Evolutionary conservation across 2,329 filamentous ascomycete species (phyloP), one percentile per base, ranked within the genome.

Genomic region (Talaromyces albobiverticillius): DNA sequence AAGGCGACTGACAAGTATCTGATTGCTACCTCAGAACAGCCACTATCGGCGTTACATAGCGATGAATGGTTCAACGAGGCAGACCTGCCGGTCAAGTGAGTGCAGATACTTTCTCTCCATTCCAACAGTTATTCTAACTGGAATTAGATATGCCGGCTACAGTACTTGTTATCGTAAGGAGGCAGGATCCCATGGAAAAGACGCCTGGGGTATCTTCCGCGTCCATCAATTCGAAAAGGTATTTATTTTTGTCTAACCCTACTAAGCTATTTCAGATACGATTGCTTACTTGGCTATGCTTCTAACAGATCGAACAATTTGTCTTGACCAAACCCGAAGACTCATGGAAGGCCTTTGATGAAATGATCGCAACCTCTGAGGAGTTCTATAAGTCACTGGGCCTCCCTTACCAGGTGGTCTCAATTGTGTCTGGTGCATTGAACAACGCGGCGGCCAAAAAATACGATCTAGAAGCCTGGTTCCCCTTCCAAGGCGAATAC

Each of bases 221-320:
- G 92, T 97, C 25, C 94, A 99, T 72, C 93, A 99, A 72, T 99
- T 97, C 67, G 93, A 97, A 73, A 96, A 95, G 82, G 86, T 84
- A 59, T 59, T 65, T n/a, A n/a, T n/a, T 18, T 36, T 48, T 49
- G 25, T 16, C 26, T 32, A 11, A n/a, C 10, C 46, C 8, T 29
- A 11, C 20, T 6, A 8, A 42, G 25, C 2, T 46, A 6, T 38
- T 1, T 8, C n/a, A 5, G 16, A 43, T 9, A 4, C 6, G 16
- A n/a, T 34, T 10, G 23, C 47, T 55, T 14, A 55, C 42, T 31
- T 13, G 20, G 13, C n/a, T 16, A 20, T 46, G 9, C 20, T 22
- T 16, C 16, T 9, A 9, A 32, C 55, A 76, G 84, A 83, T 90
- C 51, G 88, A 92, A 67, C 89, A 91, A 76, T 93, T 90, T 67